Evolutionary conservation across 1,284 basidiomycete genomes (phyloP).

Genomic region (Heterobasidion occidentale): DNA sequence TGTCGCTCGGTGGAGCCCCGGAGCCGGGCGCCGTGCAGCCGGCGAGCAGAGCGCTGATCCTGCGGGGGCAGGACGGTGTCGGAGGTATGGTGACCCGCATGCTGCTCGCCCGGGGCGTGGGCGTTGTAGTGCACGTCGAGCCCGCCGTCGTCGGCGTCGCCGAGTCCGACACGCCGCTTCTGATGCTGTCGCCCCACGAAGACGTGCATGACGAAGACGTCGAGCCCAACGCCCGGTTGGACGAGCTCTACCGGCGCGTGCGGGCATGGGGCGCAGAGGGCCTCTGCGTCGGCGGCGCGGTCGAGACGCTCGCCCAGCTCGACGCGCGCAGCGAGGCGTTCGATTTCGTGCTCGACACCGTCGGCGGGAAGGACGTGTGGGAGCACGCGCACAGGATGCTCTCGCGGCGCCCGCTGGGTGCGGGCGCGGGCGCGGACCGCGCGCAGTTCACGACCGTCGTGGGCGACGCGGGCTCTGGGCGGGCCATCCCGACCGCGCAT

Average conservation of each 20-base stretch:
- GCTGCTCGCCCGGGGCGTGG: conserved; percentile 53
- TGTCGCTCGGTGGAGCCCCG: conserved; percentile 4
- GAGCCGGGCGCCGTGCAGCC: not conserved
- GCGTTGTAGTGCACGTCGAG: conserved; percentile 58
- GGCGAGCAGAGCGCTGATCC: conserved; percentile 40
- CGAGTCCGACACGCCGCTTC: not conserved
- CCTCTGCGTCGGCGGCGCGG: conserved; percentile 50
- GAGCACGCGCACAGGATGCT: conserved; percentile 63
- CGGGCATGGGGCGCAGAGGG: conserved; percentile 60
- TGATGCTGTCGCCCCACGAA: conserved; percentile 3
- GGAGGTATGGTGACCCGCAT: conserved; percentile 74
- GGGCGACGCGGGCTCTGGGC: conserved; percentile 49
- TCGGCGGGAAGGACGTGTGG: conserved; percentile 72
- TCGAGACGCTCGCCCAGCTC: conserved; percentile 46
- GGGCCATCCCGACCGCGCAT: conserved; percentile 56
- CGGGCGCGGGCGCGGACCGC: conserved; percentile 8
- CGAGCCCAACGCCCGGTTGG: conserved; percentile 12
- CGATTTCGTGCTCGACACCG: conserved; percentile 75
- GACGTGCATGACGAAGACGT: conserved; percentile 4
- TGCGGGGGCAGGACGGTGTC: conserved; percentile 70
- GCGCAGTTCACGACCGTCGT: conserved; percentile 71
- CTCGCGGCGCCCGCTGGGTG: conserved; percentile 12
- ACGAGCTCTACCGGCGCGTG: conserved; percentile 44
- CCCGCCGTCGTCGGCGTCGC: conserved; percentile 6
- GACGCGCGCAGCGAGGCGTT: conserved; percentile 38